phyloP scores from a whole-genome alignment of 805 yeast species.

The Candida loeiensis region DNA sequence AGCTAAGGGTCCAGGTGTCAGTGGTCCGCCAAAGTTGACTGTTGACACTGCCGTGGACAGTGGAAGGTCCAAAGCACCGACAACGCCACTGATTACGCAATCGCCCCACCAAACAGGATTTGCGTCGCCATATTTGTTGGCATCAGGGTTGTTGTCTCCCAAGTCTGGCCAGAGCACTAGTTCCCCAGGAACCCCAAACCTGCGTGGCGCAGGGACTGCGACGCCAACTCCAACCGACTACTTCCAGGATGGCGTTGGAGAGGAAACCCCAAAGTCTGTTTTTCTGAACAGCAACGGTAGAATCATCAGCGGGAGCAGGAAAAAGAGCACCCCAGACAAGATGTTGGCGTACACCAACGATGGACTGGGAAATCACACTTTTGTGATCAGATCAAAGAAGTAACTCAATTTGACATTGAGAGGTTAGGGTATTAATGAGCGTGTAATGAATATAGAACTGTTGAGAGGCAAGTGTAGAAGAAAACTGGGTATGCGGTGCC shows the following conservation, averaged over 20 bases:
- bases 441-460: no score
- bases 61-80: conserved; percentile 27
- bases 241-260: conserved; percentile 13
- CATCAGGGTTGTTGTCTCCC: conserved; percentile 60
- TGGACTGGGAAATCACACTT: conserved; percentile 36
- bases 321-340: conserved; percentile 24
- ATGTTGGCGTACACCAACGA: conserved; percentile 41
- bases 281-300: conserved; percentile 25
- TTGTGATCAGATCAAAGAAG: conserved; percentile 34
- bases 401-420: conserved; percentile 8
- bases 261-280: conserved; percentile 20
- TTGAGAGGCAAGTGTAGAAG: no score
- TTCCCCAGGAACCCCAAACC: conserved; percentile 16
- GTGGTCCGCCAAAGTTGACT: conserved; percentile 25
- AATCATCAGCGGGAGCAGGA: conserved; percentile 20
- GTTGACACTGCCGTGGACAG: conserved; percentile 29
- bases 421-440: not conserved
- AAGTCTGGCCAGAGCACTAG: conserved; percentile 24
- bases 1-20: conserved; percentile 6
- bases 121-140: conserved; percentile 65
- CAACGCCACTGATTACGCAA: conserved; percentile 32
- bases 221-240: conserved; percentile 14
- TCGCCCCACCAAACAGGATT: conserved; percentile 41
- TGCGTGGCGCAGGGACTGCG: conserved; percentile 11
- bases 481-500: no score